Base-by-base conservation (phyloP, 2,329 filamentous ascomycete species). In the Hypomyces rosellus region DNA sequence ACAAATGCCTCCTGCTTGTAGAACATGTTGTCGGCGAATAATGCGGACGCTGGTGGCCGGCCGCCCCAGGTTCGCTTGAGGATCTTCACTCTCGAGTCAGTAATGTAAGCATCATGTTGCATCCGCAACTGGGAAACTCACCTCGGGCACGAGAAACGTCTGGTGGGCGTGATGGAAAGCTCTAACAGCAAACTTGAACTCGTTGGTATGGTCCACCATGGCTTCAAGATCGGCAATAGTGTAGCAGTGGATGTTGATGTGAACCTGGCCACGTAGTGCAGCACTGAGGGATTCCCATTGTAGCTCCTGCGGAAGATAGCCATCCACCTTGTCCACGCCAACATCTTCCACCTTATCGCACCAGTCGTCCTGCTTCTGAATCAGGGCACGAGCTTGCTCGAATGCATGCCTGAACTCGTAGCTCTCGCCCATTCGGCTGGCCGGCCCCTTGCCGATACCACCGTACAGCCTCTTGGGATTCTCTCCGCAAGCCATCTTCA, bases 401-500 rank as follows among this genome's bases (percentile, higher is more conserved):
- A 87, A 82, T 1, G 82, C 82, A 52, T 83, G 82, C 2, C 85
- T 75, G 58, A 88, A 85, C 55, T 82, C 76, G 75, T 81, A 88
- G 44, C 82, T 84, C 66, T 88, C 83, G 8, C 85, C 85, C 59
- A 88, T 69, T 1, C 85, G 72, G 54, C 79, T 85, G 49, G 73
- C 73, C 0, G 81, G 82, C 42, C 70, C 69, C 46, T 74, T 71
- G 20, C 80, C 80, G 4, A 68, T 60, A 42, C 70, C 71, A 9
- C 82, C 82, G 53, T 86, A 84, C 1, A 81, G 69, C 1, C 74
- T 68, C 68, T 86, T 86, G 2, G 84, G 71, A 58, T 88, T 88
- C 66, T 88, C 84, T 34, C 84, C 84, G 55, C 84, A 88, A 0
- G 85, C 85, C 84, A 88, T 88, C 69, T 88, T 88, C 74, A 88